phyloP scores from a whole-genome alignment of 2,329 filamentous ascomycete genomes.

The Arthrobotrys sphaeroides region DNA sequence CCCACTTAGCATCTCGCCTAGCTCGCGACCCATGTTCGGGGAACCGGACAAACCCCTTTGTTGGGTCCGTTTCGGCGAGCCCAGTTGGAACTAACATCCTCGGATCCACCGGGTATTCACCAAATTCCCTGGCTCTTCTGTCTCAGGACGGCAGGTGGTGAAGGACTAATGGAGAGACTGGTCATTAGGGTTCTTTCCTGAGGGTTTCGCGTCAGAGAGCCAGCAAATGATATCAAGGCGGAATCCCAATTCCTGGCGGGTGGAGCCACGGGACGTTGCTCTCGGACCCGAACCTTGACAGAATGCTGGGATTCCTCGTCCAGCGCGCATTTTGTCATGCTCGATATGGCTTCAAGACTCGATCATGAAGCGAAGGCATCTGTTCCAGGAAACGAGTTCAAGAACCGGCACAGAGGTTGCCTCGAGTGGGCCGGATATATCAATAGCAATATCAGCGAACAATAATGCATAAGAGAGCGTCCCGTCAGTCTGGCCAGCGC shows the following conservation, averaged over 20 bases:
- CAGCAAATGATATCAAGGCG: conserved; percentile 43
- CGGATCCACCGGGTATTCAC: conserved; percentile 28
- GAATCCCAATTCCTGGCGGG: conserved; percentile 28
- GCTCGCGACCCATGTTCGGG: conserved; percentile 40
- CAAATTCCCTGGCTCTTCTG: conserved; percentile 26
- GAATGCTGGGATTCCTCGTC: conserved; percentile 35
- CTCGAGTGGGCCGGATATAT: conserved; percentile 33
- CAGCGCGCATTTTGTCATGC: conserved; percentile 1
- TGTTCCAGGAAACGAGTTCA: conserved; percentile 29
- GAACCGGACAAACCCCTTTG: conserved; percentile 53
- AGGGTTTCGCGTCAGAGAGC: conserved; percentile 32
- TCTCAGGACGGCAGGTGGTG: conserved; percentile 38
- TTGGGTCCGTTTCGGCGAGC: conserved; percentile 51
- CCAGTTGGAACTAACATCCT: conserved; percentile 11
- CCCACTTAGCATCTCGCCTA: conserved; percentile 44
- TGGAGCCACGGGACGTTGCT: conserved; percentile 48
- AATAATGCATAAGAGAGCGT: conserved; percentile 22
- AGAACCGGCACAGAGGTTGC: conserved; percentile 36
- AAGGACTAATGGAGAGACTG: conserved; percentile 2
- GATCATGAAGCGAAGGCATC: conserved; percentile 18
- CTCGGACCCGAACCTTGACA: conserved; percentile 45
- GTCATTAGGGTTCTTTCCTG: conserved; percentile 27
- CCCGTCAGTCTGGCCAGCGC: conserved; percentile 9
- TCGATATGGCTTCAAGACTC: conserved; percentile 27
- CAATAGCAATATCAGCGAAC: conserved; percentile 17